A percentile compares a stretch with the other conserved stretches of the same genome.
Evolutionary conservation across 169 alveolate species (phyloP).

Genomic region (Plasmodium gonderi): DNA sequence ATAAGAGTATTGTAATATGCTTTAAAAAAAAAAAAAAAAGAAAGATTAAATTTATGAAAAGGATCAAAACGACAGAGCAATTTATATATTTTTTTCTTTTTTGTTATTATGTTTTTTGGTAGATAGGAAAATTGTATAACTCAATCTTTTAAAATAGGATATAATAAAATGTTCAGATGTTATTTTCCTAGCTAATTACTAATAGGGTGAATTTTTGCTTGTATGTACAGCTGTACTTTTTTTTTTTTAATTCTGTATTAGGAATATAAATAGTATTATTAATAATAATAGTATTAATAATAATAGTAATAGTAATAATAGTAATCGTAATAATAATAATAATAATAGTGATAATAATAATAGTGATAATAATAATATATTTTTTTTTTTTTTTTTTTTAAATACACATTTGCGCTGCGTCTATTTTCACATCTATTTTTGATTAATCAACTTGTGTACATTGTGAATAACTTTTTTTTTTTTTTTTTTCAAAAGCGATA

Average conservation of each 20-base stretch:
- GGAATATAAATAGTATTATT: no score
- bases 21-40: neutral
- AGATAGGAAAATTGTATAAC: neutral
- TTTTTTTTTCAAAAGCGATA: neutral
- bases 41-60: neutral
- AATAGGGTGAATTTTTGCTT: neutral
- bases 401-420: neutral
- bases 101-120: neutral
- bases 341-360: no score
- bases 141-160: neutral
- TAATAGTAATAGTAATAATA: no score
- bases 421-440: neutral
- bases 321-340: no score
- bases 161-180: neutral
- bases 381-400: neutral
- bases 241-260: neutral
- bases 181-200: neutral
- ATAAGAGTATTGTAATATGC: neutral
- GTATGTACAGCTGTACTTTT: neutral
- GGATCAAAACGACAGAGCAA: neutral
- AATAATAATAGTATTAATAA: no score
- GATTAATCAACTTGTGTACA: neutral
- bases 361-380: no score
- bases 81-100: neutral
- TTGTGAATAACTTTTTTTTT: neutral